phyloP scores from a whole-genome alignment of 2,329 filamentous ascomycete genomes.

The Pestalotiopsis sp. region DNA sequence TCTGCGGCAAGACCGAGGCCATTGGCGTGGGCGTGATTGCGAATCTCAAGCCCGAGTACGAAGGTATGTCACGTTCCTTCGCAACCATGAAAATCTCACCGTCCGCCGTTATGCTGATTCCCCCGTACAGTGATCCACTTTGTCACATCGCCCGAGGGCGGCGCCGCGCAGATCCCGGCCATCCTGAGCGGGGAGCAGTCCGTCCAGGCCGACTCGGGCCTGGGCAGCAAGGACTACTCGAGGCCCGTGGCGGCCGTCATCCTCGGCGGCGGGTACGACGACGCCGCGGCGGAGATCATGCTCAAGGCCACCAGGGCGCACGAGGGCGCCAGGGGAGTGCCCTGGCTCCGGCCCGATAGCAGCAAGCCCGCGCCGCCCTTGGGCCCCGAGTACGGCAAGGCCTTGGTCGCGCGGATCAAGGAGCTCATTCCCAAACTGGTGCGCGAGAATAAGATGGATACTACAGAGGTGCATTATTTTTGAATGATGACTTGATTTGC shows the following conservation, averaged over 20 bases:
- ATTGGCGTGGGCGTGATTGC: conserved; percentile 22
- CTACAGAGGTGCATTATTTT: conserved; percentile 15
- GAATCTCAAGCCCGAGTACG: conserved; percentile 25
- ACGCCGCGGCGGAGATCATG: conserved; percentile 17
- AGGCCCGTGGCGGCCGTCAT: conserved; percentile 20
- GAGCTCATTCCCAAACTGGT: conserved; percentile 15
- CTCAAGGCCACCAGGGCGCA: conserved; percentile 15
- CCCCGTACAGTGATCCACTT: conserved; percentile 25
- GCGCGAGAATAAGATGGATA: conserved; percentile 17
- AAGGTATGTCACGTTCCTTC: conserved; percentile 18
- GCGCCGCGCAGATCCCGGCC: conserved; percentile 19
- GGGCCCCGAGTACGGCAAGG: conserved; percentile 26
- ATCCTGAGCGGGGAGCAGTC: conserved; percentile 21
- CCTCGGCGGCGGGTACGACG: conserved; percentile 24
- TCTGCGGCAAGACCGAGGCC: conserved; percentile 25
- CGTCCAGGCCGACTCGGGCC: conserved; percentile 15
- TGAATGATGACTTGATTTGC: neutral
- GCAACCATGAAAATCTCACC: neutral
- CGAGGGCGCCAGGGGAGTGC: conserved; percentile 18
- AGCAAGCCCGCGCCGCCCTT: conserved; percentile 22
- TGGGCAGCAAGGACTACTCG: conserved; percentile 26
- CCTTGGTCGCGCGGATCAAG: conserved; percentile 21
- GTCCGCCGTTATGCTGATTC: neutral
- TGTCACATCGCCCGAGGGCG: conserved; percentile 20
- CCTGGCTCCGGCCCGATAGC: conserved; percentile 25